Base-by-base conservation (phyloP, 106 monocot species). In the Allium fistulosum region DNA sequence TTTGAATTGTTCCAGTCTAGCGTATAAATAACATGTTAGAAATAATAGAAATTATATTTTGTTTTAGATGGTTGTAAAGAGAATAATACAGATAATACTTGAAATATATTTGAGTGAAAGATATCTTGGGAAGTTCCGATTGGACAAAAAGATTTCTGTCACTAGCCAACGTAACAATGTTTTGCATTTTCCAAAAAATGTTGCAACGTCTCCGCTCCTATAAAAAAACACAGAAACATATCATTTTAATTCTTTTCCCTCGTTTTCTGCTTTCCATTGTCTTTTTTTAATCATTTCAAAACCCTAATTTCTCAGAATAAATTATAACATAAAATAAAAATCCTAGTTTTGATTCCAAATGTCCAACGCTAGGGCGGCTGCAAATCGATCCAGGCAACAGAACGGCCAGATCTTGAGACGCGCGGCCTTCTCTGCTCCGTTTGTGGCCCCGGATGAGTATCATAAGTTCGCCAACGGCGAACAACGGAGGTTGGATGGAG, bases 401-500 rank as follows among this genome's bases (percentile, higher is more conserved):
- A 47, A 72, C 65, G 75, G 71, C 45, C 82, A 80, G 90, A 37
- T 37, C 37, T 37, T 62, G 75, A 81, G 81, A 58, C 70, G 77
- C 76, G 80, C 80, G 48, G 45, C 55, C 14, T 49, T 69, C 56
- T 16, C 65, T 16, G n/a, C 49, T n/a, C 56, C 68, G 28, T 69
- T 69, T 46, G 56, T 57, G 56, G 8, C 45, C 7, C 79, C 78
- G 22, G 82, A 88, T 45, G 92, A 92, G 65, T 92, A 92, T 69
- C 88, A 92, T 64, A 69, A 71, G 16, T 92, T 92, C 65, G 58
- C 79, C 4, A 66, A 71, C 15, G 67, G 61, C 26, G 63, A 70
- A 11, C 55, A 62, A 48, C 60, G 59, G 15, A 51, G 53, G 53
- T 11, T 22, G 51, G 64, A 65, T 7, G 75, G 72, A 53, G 72